Evolutionary conservation across 208 protist genomes (phyloP), one percentile per base, ranked within the genome.

Genomic region (Balamuthia mandrillaris): DNA sequence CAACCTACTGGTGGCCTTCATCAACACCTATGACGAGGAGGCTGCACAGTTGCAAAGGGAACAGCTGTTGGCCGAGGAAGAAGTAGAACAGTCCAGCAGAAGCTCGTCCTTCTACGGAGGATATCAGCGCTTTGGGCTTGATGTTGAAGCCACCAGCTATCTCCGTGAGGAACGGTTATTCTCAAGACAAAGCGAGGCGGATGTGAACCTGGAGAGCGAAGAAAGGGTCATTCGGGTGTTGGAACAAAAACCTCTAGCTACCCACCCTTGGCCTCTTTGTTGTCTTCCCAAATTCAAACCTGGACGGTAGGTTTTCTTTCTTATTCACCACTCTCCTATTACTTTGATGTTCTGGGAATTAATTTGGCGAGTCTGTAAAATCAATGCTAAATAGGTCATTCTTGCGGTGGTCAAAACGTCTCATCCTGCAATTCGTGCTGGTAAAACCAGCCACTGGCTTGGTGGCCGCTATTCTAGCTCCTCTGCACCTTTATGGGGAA

Each of bases 161-260:
- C n/a, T n/a, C n/a, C n/a, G n/a, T n/a, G n/a, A n/a, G n/a, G n/a
- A n/a, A n/a, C n/a, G n/a, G n/a, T n/a, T n/a, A n/a, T n/a, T n/a
- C n/a, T n/a, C n/a, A n/a, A n/a, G n/a, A n/a, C n/a, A n/a, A n/a
- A n/a, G n/a, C n/a, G n/a, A n/a, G n/a, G n/a, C n/a, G n/a, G n/a
- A n/a, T n/a, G n/a, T n/a, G n/a, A n/a, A 96, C 27, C 94, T 97
- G 91, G 96, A 94, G 27, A 95, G 95, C 39, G 89, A 95, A 79
- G 91, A 90, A 7, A 91, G 93, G 82, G 88, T 95, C 42, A 79
- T 96, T 74, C 90, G 92, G 37, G 92, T 90, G 35, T 42, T 84
- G n/a, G 54, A 42, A 33, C 56, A 63, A 21, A 86, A 81, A 35
- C 41, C 82, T 10, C 66, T 68, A 0, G 90, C 90, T 70, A 90